These are phyloP conservation scores for Cynanchum wilfordii DNA, from an alignment of 257 asterid species.

Conservation along the genomic window DNA sequence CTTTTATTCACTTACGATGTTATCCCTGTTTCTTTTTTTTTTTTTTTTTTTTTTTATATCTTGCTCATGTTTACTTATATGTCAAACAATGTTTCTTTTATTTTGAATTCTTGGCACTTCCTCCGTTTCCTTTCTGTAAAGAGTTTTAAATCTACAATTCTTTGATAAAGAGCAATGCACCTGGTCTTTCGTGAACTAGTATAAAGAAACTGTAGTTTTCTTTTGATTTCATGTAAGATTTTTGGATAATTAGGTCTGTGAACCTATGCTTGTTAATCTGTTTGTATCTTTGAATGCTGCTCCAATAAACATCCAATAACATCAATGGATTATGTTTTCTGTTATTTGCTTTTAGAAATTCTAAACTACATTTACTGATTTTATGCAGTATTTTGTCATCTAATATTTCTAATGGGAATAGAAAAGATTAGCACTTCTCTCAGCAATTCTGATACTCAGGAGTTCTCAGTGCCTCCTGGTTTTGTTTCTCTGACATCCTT, in stretches of 20 bases:
- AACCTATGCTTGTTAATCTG: background rate
- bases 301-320: background rate
- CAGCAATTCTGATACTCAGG: constrained; percentile 15
- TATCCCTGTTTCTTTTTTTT: background rate
- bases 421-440: constrained; percentile 19
- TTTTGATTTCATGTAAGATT: constrained; percentile 1
- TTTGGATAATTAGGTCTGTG: background rate
- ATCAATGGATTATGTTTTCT: background rate
- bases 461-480: constrained; percentile 72
- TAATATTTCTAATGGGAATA: constrained; percentile 38
- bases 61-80: background rate
- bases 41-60: no score
- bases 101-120: no score
- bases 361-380: background rate
- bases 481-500: constrained; percentile 56
- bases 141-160: background rate
- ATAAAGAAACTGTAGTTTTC: background rate
- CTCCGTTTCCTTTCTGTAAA: background rate
- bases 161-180: background rate
- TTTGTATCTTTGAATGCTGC: background rate
- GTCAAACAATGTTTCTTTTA: background rate
- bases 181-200: background rate
- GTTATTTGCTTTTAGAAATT: background rate
- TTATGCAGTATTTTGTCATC: background rate
- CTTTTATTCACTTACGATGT: background rate